These are phyloP conservation scores for Crithidia acanthocephali DNA, from an alignment of 208 protist species.

Conservation along the genomic window DNA sequence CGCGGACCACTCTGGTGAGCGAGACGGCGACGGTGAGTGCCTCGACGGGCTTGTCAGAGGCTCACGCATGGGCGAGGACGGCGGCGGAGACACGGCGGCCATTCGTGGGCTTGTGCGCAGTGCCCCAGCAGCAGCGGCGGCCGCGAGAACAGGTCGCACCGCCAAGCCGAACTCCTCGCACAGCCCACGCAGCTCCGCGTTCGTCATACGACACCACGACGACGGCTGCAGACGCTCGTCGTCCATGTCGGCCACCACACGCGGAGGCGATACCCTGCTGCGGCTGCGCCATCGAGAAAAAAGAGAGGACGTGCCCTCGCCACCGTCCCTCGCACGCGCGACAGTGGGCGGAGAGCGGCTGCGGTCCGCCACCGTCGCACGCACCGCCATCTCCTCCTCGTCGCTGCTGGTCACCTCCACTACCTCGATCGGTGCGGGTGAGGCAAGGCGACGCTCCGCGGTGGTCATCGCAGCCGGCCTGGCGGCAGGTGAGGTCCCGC, in stretches of 20 bases:
- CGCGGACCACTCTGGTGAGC: constrained; percentile 4
- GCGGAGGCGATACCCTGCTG: no score
- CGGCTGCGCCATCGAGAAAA: no score
- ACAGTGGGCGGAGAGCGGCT: background rate
- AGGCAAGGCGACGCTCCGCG: background rate
- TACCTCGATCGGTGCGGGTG: constrained; percentile 19
- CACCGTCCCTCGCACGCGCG: background rate
- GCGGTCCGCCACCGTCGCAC: background rate
- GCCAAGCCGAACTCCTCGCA: constrained; percentile 18
- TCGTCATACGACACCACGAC: constrained; percentile 28
- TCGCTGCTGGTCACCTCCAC: constrained; percentile 24
- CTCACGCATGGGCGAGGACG: background rate
- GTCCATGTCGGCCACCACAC: no score
- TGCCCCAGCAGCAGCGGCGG: background rate
- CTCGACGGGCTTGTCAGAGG: background rate
- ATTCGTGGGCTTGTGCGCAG: no score
- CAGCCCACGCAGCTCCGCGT: constrained; percentile 25
- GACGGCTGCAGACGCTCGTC: constrained; percentile 1
- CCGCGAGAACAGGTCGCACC: background rate
- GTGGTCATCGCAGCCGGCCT: background rate
- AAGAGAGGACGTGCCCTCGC: background rate
- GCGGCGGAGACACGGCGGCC: background rate
- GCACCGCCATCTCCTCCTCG: background rate
- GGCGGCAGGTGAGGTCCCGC: constrained; percentile 2
- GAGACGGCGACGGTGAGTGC: background rate